Percentiles rank a stretch among this genome's conserved stretches.
phyloP scores from a whole-genome alignment of 768 basidiomycete species.

The Trametes maxima region DNA sequence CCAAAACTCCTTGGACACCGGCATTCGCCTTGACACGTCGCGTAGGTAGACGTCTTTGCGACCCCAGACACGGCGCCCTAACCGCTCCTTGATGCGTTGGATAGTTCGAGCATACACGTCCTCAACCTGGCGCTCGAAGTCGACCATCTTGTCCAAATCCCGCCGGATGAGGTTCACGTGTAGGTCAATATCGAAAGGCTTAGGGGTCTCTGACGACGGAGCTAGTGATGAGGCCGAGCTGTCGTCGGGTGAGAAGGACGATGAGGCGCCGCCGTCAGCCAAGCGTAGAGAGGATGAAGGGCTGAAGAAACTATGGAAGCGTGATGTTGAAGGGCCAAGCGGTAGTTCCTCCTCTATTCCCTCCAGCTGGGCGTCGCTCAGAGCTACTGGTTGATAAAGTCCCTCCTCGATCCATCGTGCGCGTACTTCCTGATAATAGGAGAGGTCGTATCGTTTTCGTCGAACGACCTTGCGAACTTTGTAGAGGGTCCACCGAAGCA shows the following conservation, averaged over 20 bases:
- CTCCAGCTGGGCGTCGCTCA: conserved; percentile 13
- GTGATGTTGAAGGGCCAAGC: conserved; percentile 1
- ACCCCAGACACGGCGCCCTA: conserved; percentile 78
- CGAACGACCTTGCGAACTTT: conserved; percentile 49
- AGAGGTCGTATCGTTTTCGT: conserved; percentile 51
- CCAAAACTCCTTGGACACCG: conserved; percentile 52
- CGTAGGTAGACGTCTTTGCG: conserved; percentile 58
- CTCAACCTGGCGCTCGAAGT: conserved; percentile 45
- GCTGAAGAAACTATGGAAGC: conserved; percentile 21
- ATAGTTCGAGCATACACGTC: conserved; percentile 51
- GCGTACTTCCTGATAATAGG: conserved; percentile 41
- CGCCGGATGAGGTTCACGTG: conserved; percentile 60
- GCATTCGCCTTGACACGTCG: conserved; percentile 32
- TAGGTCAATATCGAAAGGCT: conserved; percentile 51
- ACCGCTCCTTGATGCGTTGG: conserved; percentile 69
- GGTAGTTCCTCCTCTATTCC: background rate
- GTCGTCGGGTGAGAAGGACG: background rate
- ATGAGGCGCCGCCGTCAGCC: background rate
- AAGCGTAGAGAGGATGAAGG: conserved; percentile 14
- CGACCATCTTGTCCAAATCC: conserved; percentile 53
- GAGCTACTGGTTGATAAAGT: conserved; percentile 17
- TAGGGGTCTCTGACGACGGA: conserved; percentile 31
- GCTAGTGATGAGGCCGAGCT: background rate
- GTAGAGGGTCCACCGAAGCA: conserved; percentile 61
- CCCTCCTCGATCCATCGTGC: conserved; percentile 24